Evolutionary conservation across 73 alveolate genomes (phyloP).

Genomic region (Stentor roeselii): DNA sequence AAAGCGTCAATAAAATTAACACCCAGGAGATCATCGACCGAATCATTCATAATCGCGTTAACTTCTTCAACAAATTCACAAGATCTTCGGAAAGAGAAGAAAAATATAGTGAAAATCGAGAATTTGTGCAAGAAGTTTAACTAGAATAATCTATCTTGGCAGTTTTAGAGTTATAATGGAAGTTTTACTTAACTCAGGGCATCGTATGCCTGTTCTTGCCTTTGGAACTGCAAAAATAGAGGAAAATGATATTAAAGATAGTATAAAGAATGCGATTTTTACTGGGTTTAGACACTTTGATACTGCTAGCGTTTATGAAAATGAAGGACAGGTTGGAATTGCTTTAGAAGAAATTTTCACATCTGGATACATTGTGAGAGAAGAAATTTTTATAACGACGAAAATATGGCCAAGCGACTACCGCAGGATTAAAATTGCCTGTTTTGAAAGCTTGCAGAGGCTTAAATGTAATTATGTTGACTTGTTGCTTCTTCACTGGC

Average conservation of each 20-base stretch:
- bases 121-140: no score
- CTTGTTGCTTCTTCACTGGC: slow-evolving; percentile 59
- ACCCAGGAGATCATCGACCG: no score
- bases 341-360: slow-evolving; percentile 42
- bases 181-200: background rate
- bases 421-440: slow-evolving; percentile 57
- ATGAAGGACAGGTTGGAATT: slow-evolving; percentile 69
- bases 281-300: slow-evolving; percentile 76
- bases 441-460: slow-evolving; percentile 50
- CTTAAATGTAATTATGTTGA: slow-evolving; percentile 61
- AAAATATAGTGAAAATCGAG: background rate
- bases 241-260: slow-evolving; percentile 27
- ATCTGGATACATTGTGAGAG: slow-evolving; percentile 58
- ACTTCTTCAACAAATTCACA: no score
- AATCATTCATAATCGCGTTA: no score
- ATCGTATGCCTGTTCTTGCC: background rate
- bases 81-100: no score
- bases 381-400: slow-evolving; percentile 73
- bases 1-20: no score
- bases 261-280: slow-evolving; percentile 46
- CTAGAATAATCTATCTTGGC: background rate
- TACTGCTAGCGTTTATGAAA: slow-evolving; percentile 57
- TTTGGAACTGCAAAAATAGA: slow-evolving; percentile 16
- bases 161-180: background rate
- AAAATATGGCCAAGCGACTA: slow-evolving; percentile 61